These are phyloP conservation scores for Coix lacrymajobi DNA, from an alignment of 176 grass and related monocot species.

Conservation along the genomic window DNA sequence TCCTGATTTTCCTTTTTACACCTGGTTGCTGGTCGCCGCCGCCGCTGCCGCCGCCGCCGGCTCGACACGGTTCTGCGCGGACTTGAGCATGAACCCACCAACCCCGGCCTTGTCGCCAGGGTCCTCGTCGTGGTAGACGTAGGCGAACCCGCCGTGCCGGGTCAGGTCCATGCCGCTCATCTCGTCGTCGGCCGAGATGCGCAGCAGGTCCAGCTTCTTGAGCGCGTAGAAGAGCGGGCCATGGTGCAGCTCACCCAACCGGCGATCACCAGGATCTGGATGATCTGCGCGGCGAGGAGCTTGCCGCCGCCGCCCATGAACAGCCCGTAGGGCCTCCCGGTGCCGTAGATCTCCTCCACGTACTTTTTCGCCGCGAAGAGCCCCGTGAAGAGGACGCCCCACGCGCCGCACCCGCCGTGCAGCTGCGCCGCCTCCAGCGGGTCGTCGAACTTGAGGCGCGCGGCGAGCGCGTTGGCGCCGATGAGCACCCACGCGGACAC, in stretches of 20 bases:
- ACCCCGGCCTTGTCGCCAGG: constrained; percentile 32
- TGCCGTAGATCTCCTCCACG: constrained; percentile 68
- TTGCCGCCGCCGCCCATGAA: constrained; percentile 85
- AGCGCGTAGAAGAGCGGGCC: constrained; percentile 72
- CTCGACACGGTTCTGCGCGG: constrained; percentile 41
- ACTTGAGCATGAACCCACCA: constrained; percentile 50
- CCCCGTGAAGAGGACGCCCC: constrained; percentile 86
- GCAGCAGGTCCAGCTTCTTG: constrained; percentile 53
- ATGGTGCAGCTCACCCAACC: constrained; percentile 81
- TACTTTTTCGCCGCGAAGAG: constrained; percentile 70
- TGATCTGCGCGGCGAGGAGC: constrained; percentile 61
- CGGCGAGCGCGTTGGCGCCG: constrained; percentile 64
- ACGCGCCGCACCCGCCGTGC: constrained; percentile 79
- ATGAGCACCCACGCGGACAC: constrained; percentile 93
- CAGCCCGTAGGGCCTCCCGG: constrained; percentile 67
- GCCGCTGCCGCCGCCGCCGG: constrained; percentile 36
- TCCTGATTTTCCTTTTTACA: constrained; percentile 14
- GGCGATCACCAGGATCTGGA: constrained; percentile 67
- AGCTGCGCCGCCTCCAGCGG: constrained; percentile 92
- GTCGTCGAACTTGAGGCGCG: constrained; percentile 75
- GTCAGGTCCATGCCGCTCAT: constrained; percentile 79
- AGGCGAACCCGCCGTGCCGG: constrained; percentile 62
- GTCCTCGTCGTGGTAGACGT: constrained; percentile 79
- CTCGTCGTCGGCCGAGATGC: constrained; percentile 78
- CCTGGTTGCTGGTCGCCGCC: constrained; percentile 8